Base-by-base conservation (phyloP, 2,329 filamentous ascomycete genomes). In the Cladosporium sp. region DNA sequence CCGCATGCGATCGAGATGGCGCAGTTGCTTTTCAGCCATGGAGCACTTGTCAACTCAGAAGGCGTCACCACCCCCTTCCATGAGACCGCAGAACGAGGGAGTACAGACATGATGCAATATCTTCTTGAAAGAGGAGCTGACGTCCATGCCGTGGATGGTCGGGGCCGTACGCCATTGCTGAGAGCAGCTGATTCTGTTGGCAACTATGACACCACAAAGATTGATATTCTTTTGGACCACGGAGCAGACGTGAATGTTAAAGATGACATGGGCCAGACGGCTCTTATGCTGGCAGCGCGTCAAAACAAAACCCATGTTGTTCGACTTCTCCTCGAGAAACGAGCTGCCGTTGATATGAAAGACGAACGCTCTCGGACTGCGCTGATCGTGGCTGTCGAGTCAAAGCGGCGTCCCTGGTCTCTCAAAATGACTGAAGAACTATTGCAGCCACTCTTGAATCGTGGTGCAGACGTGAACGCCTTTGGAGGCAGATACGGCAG, bases 101-200 rank as follows among this genome's bases (percentile, higher is more conserved):
- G 12, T n/a, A 4, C n/a, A 4, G 30, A 32, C 30, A 12, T 32
- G 4, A 50, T 63, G 4, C 49, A 56, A 34, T 43, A 56, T 11
- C 54, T 64, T 3, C 43, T 65, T 3, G 50, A 52, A 22, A 59
- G 55, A 27, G 54, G 54, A 12, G 58, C 60, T 5, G 56, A 65
- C 41, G 54, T 62, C 45, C 60, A 65, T 51, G 51, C 47, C 12
- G n/a, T 11, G 30, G 30, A 11, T 34, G 47, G 30, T 45, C 41
- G n/a, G 55, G 51, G 12, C 3, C 12, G 9, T 41, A 49, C n/a
- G 47, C 50, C 32, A 56, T 36, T 20, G 56, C 57, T 20, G 11
- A 32, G 30, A 32, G 6, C 30, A 61, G 5, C 41, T 32, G 30
- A 32, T 4, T 11, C 11, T 4, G 5, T 11, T n/a, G 8, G n/a